Evolutionary conservation across 345 rosid species (phyloP), one percentile per base, ranked within the genome.

Genomic region (Rhizophora apiculata): DNA sequence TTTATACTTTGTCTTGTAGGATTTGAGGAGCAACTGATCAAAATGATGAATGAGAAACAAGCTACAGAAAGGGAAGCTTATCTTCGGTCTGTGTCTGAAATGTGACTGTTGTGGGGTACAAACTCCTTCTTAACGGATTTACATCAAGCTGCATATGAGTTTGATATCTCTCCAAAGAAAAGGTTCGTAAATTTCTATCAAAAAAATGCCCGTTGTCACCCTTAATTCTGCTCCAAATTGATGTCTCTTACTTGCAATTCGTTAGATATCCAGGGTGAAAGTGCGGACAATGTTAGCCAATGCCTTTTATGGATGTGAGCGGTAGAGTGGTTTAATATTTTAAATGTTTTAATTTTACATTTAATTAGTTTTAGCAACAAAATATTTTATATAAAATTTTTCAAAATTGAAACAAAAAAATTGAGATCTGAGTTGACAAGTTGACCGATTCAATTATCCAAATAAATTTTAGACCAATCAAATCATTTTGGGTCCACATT

Each of bases 61-160:
- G 99, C 99, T 36, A 88, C 96, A 0, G 92, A 95, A 70, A 82
- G 73, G 70, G 99, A 95, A 77, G 98, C 96, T 53, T 95, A 92
- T 73, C 85, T 92, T 6, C 92, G 99, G 99, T 82, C 97, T 6
- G 93, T 90, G 19, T 75, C 99, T 0, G 99, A 92, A 39, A 90
- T 92, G 99, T 95, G 72, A 88, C 29, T 43, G 31, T 0, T 10
- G 29, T 55, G 69, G 29, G 21, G 51, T 32, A 32, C 59, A 15
- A 22, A 18, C 6, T 55, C 22, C 24, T 55, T 55, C 59, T 55
- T n/a, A 22, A 26, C 22, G 59, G 30, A 55, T n/a, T 22, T 8
- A 15, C 8, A 5, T 22, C 59, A 55, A 55, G 27, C 10, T 22
- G 29, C 18, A 22, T 55, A 55, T 22, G 24, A 39, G 48, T 55